Evolutionary conservation across 768 basidiomycete species (phyloP).

Genomic region (Ephemerocybe angulata): DNA sequence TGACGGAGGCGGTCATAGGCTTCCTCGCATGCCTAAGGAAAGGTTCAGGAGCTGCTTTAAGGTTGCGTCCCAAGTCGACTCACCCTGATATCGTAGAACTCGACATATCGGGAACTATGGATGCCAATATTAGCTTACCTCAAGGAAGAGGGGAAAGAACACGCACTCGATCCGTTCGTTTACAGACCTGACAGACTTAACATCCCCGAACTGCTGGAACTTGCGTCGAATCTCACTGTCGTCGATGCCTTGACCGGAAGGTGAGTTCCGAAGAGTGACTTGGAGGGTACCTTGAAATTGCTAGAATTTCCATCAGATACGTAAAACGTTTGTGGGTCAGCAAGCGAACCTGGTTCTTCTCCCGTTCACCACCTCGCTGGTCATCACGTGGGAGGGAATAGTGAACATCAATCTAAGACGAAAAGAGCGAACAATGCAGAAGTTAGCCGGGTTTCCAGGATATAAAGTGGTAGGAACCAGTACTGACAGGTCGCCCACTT

Average conservation of each 20-base stretch:
- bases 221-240: constrained; percentile 83
- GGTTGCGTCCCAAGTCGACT: constrained; percentile 19
- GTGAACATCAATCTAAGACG: constrained; percentile 89
- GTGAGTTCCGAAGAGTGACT: constrained; percentile 70
- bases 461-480: background rate
- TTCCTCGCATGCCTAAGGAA: constrained; percentile 69
- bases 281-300: constrained; percentile 83
- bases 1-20: constrained; percentile 79
- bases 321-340: background rate
- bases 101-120: constrained; percentile 84
- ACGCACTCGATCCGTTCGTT: constrained; percentile 61
- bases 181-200: constrained; percentile 72
- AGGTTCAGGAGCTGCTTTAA: background rate
- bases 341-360: constrained; percentile 77
- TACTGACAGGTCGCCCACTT: constrained; percentile 80
- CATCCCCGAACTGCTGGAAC: constrained; percentile 87
- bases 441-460: constrained; percentile 9
- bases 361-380: constrained; percentile 62
- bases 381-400: constrained; percentile 94
- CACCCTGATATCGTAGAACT: constrained; percentile 88
- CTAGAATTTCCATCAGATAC: constrained; percentile 25
- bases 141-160: background rate
- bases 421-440: constrained; percentile 19
- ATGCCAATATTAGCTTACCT: background rate
- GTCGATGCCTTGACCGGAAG: constrained; percentile 66